A percentile compares a stretch with the other conserved stretches of the same genome.
Evolutionary conservation across 1,284 basidiomycete species (phyloP).

Genomic region (Cutaneotrichosporon cutaneum): DNA sequence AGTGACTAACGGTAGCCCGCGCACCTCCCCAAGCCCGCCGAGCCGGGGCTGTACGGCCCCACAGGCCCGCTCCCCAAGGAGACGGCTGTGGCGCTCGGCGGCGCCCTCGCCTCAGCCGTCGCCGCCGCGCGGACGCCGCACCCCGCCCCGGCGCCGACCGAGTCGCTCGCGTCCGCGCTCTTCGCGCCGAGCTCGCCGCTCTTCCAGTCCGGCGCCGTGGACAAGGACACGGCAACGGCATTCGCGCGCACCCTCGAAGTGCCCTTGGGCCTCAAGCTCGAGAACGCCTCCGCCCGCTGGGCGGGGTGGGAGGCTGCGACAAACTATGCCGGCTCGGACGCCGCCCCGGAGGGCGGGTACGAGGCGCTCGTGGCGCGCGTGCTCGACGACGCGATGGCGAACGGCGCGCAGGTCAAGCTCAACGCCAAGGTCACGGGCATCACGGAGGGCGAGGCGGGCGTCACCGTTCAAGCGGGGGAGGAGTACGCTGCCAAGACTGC

Average conservation of each 20-base stretch:
- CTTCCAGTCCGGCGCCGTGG: not conserved
- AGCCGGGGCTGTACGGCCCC: constrained; percentile 44
- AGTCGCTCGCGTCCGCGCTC: constrained; percentile 47
- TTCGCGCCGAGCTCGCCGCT: constrained; percentile 24
- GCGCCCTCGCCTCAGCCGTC: constrained; percentile 40
- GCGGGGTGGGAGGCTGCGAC: constrained; percentile 51
- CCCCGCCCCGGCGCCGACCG: constrained; percentile 32
- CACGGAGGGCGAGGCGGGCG: constrained; percentile 18
- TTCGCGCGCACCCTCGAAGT: constrained; percentile 56
- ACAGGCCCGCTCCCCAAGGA: constrained; percentile 34
- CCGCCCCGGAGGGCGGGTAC: constrained; percentile 57
- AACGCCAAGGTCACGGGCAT: constrained; percentile 32
- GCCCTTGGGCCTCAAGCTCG: constrained; percentile 55
- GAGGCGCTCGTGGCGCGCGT: constrained; percentile 52
- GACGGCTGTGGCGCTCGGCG: constrained; percentile 29
- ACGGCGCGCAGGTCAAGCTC: constrained; percentile 50
- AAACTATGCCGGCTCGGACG: constrained; percentile 56
- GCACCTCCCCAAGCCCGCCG: constrained; percentile 44
- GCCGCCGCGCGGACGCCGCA: constrained; percentile 38
- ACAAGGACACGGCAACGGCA: constrained; percentile 22
- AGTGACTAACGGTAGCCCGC: constrained; percentile 28
- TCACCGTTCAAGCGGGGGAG: constrained; percentile 41
- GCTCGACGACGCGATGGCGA: constrained; percentile 41
- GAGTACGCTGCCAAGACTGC: constrained; percentile 45
- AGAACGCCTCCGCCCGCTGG: constrained; percentile 51